Percentiles rank a stretch among this genome's conserved stretches.
Conservation (phyloP, 2,329 filamentous ascomycete species). For the Sarocladium brachiariae region DNA sequence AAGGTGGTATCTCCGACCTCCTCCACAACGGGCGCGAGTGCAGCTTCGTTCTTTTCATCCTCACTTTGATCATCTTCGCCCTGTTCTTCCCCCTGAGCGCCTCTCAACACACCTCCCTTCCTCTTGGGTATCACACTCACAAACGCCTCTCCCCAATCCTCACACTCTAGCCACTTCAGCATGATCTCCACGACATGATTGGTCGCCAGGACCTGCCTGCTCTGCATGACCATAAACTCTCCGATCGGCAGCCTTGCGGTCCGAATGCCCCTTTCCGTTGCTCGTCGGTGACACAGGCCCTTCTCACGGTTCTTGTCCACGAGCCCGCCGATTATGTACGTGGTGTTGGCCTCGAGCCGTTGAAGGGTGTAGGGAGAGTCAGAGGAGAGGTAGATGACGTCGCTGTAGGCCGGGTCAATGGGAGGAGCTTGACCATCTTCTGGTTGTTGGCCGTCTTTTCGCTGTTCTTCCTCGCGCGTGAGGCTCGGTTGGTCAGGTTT, state of each 20-base stretch:
- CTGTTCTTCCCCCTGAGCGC: slow-evolving; percentile 15
- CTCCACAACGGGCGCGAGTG: too few relatives aligned
- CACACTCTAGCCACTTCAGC: slow-evolving; percentile 82
- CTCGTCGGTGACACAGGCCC: slow-evolving; percentile 81
- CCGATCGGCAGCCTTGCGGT: slow-evolving; percentile 92
- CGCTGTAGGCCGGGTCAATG: slow-evolving; percentile 26
- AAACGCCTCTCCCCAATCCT: slow-evolving; percentile 89
- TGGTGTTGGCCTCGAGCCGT: slow-evolving; percentile 77
- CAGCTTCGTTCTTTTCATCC: slow-evolving; percentile 22
- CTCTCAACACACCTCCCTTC: slow-evolving; percentile 65
- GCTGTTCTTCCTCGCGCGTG: slow-evolving; percentile 17
- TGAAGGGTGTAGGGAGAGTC: slow-evolving; percentile 84
- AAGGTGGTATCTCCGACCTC: too few relatives aligned
- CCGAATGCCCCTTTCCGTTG: slow-evolving; percentile 65
- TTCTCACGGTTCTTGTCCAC: slow-evolving; percentile 97
- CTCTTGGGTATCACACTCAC: slow-evolving; percentile 80
- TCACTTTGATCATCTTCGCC: slow-evolving; percentile 18
- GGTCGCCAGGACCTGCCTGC: slow-evolving; percentile 77
- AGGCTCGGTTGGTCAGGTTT: slow-evolving; percentile 18
- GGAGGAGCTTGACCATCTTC: slow-evolving; percentile 26
- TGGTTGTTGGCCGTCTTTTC: neutral
- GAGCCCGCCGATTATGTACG: slow-evolving; percentile 87
- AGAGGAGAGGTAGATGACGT: slow-evolving; percentile 80
- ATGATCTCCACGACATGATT: slow-evolving; percentile 98
- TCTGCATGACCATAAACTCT: slow-evolving; percentile 89